A percentile compares a stretch with the other conserved stretches of the same genome.
phyloP scores from a whole-genome alignment of 2,329 filamentous ascomycete genomes.

The Aaosphaeria arxii region DNA sequence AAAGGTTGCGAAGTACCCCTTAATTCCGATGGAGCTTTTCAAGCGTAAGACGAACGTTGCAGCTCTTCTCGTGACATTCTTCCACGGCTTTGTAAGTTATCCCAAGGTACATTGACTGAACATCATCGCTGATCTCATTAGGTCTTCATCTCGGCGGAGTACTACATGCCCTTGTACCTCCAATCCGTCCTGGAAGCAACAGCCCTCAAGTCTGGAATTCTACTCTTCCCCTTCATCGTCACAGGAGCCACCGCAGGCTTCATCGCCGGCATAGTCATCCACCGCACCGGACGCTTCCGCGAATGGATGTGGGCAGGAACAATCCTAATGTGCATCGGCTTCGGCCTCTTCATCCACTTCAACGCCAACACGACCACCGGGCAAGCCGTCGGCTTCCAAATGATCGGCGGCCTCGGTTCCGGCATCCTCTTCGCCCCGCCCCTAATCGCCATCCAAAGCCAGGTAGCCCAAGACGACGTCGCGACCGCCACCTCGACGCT shows the following conservation, averaged over 20 bases:
- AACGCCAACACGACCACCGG: conserved; percentile 22
- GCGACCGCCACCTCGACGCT: conserved; percentile 54
- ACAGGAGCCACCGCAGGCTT: conserved; percentile 46
- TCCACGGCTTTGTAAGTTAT: conserved; percentile 45
- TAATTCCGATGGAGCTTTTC: conserved; percentile 68
- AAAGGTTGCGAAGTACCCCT: conserved; percentile 60
- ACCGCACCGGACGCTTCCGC: conserved; percentile 44
- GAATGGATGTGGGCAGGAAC: conserved; percentile 35
- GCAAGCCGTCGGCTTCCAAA: conserved; percentile 46
- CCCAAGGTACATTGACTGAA: neutral
- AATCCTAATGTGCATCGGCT: conserved; percentile 29
- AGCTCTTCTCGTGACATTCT: conserved; percentile 49
- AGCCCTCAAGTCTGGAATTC: conserved; percentile 59
- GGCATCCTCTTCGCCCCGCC: conserved; percentile 55
- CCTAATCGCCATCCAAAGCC: conserved; percentile 55
- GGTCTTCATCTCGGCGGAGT: conserved; percentile 55
- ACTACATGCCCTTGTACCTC: conserved; percentile 72
- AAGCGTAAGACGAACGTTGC: conserved; percentile 55
- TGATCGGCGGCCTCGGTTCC: conserved; percentile 51
- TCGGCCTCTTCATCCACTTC: conserved; percentile 34
- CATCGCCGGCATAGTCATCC: conserved; percentile 46
- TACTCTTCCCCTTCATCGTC: conserved; percentile 59
- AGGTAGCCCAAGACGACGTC: conserved; percentile 48
- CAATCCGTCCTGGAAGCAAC: conserved; percentile 63
- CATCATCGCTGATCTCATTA: conserved; percentile 6